phyloP scores from a whole-genome alignment of 441 rosid genomes.

The Erysimum cheiri region DNA sequence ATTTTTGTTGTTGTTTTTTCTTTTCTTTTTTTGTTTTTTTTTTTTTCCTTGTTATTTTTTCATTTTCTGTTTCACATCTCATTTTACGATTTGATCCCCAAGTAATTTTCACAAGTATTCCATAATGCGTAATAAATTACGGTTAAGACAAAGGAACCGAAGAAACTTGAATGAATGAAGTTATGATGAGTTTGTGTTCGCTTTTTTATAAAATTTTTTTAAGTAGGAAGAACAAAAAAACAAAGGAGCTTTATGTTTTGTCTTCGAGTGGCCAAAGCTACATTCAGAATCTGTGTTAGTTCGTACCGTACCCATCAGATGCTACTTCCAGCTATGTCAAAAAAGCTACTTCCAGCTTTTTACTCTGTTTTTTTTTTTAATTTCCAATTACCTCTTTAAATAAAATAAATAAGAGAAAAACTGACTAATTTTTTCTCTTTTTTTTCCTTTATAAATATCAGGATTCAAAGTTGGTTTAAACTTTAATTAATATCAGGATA shows the following conservation, averaged over 20 bases:
- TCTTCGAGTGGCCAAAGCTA: not conserved
- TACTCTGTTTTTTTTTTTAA: no score
- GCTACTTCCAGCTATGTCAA: not conserved
- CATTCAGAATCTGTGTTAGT: not conserved
- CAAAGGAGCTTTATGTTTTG: not conserved
- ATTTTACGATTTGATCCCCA: not conserved
- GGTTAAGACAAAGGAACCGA: not conserved
- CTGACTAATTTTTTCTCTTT: no score
- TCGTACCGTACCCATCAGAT: constrained; percentile 5
- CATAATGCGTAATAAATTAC: not conserved
- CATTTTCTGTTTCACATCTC: not conserved
- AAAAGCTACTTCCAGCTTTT: not conserved
- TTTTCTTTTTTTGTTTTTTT: not conserved
- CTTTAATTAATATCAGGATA: not conserved
- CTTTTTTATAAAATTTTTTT: not conserved
- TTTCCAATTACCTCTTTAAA: not conserved
- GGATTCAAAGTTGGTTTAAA: no score
- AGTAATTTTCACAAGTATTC: not conserved
- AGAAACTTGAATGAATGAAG: not conserved
- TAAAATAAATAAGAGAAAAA: no score
- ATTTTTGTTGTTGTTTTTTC: not conserved
- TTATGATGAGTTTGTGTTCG: not conserved
- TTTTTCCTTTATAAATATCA: no score
- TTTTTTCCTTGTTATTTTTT: not conserved
- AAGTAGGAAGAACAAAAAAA: not conserved